phyloP scores from a whole-genome alignment of 179 eudicot genomes.

The Pouteria campechiana region DNA sequence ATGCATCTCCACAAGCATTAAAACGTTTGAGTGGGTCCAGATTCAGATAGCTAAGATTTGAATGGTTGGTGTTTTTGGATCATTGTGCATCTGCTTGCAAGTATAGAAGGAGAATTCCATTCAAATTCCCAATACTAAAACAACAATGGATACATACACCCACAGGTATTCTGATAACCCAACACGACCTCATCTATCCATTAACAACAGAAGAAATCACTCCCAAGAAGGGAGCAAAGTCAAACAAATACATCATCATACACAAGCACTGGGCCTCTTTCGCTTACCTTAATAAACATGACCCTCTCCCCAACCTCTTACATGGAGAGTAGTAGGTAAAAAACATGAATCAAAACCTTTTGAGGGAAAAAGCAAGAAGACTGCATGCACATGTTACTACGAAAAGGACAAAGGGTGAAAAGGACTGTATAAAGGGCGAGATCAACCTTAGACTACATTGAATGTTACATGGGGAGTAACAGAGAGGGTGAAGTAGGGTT shows the following conservation, averaged over 20 bases:
- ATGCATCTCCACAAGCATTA: too few species aligned
- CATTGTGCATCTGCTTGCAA: too few species aligned
- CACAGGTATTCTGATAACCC: too few species aligned
- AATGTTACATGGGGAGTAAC: neutral
- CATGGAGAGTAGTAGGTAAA: neutral
- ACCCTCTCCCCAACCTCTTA: slow-evolving; percentile 3
- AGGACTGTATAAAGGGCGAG: too few species aligned
- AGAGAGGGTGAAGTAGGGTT: neutral
- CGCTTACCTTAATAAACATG: slow-evolving; percentile 1
- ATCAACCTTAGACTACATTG: neutral
- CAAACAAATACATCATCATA: slow-evolving; percentile 1
- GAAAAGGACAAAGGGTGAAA: too few species aligned
- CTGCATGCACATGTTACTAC: slow-evolving; percentile 3
- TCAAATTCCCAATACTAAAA: too few species aligned
- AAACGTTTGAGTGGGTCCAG: too few species aligned
- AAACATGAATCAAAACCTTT: too few species aligned
- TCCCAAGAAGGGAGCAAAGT: slow-evolving; percentile 1
- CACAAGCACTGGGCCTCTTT: neutral
- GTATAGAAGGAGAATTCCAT: too few species aligned
- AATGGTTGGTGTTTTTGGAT: too few species aligned
- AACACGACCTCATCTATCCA: neutral
- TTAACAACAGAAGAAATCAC: neutral
- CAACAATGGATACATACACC: too few species aligned
- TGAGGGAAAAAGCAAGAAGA: neutral
- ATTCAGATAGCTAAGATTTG: too few species aligned